Conservation (phyloP, 805 yeast genomes). For the Sugiyamaella lignohabitans region DNA sequence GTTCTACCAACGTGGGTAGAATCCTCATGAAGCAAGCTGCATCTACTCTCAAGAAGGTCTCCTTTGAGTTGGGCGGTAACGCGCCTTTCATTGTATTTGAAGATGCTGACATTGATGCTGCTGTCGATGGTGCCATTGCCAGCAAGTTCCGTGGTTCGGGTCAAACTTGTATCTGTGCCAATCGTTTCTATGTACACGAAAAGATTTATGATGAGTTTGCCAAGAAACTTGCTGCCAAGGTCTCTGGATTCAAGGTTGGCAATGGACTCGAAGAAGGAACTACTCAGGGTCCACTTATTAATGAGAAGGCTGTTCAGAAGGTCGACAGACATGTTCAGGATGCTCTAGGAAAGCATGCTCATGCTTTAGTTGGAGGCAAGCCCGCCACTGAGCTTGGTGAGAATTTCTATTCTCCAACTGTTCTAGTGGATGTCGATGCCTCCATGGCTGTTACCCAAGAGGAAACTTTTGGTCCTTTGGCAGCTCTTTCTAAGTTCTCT, state of each 20-base stretch:
- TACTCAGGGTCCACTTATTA: constrained; percentile 76
- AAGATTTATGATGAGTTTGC: constrained; percentile 60
- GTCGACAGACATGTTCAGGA: constrained; percentile 60
- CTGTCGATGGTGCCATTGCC: constrained; percentile 59
- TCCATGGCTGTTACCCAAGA: constrained; percentile 54
- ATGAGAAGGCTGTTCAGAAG: constrained; percentile 53
- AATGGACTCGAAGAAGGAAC: constrained; percentile 51
- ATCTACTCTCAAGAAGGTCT: constrained; percentile 60
- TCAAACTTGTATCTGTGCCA: constrained; percentile 80
- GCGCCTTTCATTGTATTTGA: constrained; percentile 75
- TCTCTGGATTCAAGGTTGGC: constrained; percentile 49
- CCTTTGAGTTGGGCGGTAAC: constrained; percentile 76
- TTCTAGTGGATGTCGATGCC: constrained; percentile 51
- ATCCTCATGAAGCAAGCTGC: constrained; percentile 56
- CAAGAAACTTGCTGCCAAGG: constrained; percentile 41
- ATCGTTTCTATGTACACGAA: constrained; percentile 62
- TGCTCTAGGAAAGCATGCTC: constrained; percentile 60
- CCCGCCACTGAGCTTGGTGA: constrained; percentile 52
- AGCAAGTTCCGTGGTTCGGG: constrained; percentile 75
- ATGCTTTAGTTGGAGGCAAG: constrained; percentile 55
- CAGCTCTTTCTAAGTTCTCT: constrained; percentile 59
- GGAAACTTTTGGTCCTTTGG: constrained; percentile 81
- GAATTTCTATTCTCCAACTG: constrained; percentile 63
- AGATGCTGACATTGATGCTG: constrained; percentile 64
- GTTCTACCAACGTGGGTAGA: constrained; percentile 71